phyloP scores from a whole-genome alignment of 345 rosid genomes.

The Corymbia maculata region DNA sequence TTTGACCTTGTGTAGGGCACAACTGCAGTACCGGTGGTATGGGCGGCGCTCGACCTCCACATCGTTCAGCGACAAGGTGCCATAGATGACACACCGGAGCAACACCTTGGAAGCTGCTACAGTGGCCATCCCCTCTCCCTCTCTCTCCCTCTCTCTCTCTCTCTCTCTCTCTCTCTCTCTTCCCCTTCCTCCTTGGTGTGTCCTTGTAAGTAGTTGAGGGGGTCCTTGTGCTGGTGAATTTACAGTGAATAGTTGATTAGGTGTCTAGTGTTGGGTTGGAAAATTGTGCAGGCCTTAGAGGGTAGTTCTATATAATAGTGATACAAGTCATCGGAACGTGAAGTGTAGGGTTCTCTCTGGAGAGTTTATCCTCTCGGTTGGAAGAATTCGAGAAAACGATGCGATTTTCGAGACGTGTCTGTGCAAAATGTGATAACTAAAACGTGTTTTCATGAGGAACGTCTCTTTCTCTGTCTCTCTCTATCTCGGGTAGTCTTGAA shows the following conservation, averaged over 20 bases:
- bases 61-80: constrained; percentile 38
- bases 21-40: constrained; percentile 23
- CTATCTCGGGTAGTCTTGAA: neutral
- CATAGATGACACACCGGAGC: constrained; percentile 34
- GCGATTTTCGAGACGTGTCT: neutral
- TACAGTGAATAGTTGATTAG: neutral
- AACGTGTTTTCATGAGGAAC: neutral
- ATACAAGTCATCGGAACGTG: neutral
- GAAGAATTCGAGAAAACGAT: neutral
- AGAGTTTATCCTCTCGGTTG: neutral
- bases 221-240: neutral
- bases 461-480: neutral
- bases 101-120: constrained; percentile 45
- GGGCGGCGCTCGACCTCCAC: constrained; percentile 43
- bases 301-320: neutral
- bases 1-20: constrained; percentile 21
- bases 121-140: constrained; percentile 14
- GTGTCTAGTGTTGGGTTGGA: neutral
- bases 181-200: neutral
- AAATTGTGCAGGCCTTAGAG: neutral
- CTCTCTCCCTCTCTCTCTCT: neutral
- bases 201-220: neutral
- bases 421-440: neutral
- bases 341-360: neutral
- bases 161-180: neutral